A percentile compares a stretch with the other conserved stretches of the same genome.
Evolutionary conservation across 2,329 filamentous ascomycete genomes (phyloP).

Genomic region (Colletotrichum cereale): DNA sequence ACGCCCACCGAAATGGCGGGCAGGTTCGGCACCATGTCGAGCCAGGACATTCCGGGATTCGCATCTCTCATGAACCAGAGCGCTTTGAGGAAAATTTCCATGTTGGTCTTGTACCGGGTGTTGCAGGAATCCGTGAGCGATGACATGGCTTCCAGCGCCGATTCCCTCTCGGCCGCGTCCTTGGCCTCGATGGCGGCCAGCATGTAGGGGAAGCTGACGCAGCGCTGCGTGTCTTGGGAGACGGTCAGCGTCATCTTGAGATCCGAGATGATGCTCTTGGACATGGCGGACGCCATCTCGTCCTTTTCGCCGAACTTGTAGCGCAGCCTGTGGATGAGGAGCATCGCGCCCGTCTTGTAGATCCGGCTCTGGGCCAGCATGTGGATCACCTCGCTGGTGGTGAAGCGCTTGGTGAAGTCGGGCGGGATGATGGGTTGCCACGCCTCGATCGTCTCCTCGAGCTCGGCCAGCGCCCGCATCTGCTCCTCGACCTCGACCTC

Average conservation of each 20-base stretch:
- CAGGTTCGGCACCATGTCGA: conserved; percentile 23
- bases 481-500: conserved; percentile 30
- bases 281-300: conserved; percentile 41
- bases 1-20: conserved; percentile 35
- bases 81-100: conserved; percentile 23
- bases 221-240: conserved; percentile 41
- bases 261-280: conserved; percentile 43
- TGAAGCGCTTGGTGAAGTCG: conserved; percentile 41
- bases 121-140: conserved; percentile 38
- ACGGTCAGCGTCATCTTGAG: conserved; percentile 42
- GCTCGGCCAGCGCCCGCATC: conserved; percentile 19
- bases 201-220: conserved; percentile 43
- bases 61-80: conserved; percentile 28
- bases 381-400: conserved; percentile 44
- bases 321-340: conserved; percentile 45
- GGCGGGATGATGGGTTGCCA: conserved; percentile 45
- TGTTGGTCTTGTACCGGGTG: conserved; percentile 20
- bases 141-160: conserved; percentile 21
- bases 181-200: conserved; percentile 45
- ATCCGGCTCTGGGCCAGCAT: conserved; percentile 48
- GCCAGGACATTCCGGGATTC: conserved; percentile 32
- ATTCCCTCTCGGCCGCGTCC: conserved; percentile 29
- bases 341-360: conserved; percentile 42
- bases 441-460: conserved; percentile 37
- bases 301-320: conserved; percentile 42